These are phyloP conservation scores for Mortierella sp. DNA, from an alignment of 371 early-diverging fungal genomes.

Conservation along the genomic window DNA sequence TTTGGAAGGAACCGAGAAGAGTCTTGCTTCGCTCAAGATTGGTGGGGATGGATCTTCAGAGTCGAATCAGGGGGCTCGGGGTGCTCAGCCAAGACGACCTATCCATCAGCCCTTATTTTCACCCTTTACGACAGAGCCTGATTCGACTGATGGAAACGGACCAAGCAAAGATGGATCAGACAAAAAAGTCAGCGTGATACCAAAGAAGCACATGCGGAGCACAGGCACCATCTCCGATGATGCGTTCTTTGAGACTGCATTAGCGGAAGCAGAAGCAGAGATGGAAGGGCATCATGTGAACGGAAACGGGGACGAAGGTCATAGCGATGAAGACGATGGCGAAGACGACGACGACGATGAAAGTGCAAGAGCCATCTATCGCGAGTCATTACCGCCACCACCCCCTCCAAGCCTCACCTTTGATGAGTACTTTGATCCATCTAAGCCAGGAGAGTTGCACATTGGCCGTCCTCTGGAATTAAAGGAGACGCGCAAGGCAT, in stretches of 20 bases:
- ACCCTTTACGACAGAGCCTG: constrained; percentile 18
- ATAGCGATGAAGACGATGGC: constrained; percentile 12
- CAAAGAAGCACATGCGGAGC: constrained; percentile 42
- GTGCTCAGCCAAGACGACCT: constrained; percentile 13
- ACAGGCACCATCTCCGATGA: constrained; percentile 52
- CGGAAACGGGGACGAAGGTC: too few relatives aligned
- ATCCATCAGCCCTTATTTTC: constrained; percentile 35
- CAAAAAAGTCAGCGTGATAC: constrained; percentile 1
- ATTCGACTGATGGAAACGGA: neutral
- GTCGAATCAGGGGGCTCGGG: constrained; percentile 12
- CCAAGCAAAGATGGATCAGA: neutral
- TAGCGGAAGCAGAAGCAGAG: constrained; percentile 32
- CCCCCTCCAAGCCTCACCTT: constrained; percentile 37
- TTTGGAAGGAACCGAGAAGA: neutral
- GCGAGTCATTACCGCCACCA: constrained; percentile 36
- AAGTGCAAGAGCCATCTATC: constrained; percentile 11
- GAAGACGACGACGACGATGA: constrained; percentile 12
- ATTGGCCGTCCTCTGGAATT: constrained; percentile 45
- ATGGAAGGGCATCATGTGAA: too few relatives aligned
- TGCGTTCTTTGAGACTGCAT: constrained; percentile 46
- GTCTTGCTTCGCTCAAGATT: neutral
- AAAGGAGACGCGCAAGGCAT: constrained; percentile 45
- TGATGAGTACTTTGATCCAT: constrained; percentile 49
- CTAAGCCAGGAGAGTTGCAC: constrained; percentile 40
- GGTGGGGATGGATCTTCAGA: neutral